phyloP scores from a whole-genome alignment of 2,329 filamentous ascomycete species.

The Rutstroemia sp. region DNA sequence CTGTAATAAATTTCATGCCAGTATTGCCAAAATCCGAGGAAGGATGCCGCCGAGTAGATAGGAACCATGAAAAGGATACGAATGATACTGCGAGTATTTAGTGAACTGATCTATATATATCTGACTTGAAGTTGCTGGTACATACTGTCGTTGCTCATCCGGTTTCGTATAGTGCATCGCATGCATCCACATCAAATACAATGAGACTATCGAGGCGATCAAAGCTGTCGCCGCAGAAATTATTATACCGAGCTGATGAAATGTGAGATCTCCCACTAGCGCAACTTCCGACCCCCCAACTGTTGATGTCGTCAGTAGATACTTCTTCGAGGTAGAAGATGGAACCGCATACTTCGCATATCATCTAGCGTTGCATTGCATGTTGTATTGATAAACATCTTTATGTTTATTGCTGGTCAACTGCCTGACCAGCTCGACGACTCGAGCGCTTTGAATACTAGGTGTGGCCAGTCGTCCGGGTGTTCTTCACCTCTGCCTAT shows the following conservation, averaged over 20 bases:
- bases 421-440: conserved; percentile 3
- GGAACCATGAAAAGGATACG: conserved; percentile 86
- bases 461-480: background rate
- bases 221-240: conserved; percentile 42
- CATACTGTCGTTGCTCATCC: conserved; percentile 49
- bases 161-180: conserved; percentile 54
- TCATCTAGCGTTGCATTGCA: conserved; percentile 32
- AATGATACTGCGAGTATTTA: conserved; percentile 54
- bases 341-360: conserved; percentile 27
- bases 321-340: background rate
- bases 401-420: conserved; percentile 1
- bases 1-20: conserved; percentile 73
- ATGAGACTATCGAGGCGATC: conserved; percentile 44
- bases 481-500: background rate
- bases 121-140: background rate
- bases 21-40: conserved; percentile 68
- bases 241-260: conserved; percentile 47
- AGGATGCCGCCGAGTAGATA: conserved; percentile 68
- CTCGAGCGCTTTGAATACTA: background rate
- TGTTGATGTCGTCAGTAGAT: conserved; percentile 20
- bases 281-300: conserved; percentile 35
- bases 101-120: background rate
- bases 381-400: conserved; percentile 15
- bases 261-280: conserved; percentile 43
- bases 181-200: conserved; percentile 53